Conservation (phyloP, 345 rosid species). For the Citrus unshiu region DNA sequence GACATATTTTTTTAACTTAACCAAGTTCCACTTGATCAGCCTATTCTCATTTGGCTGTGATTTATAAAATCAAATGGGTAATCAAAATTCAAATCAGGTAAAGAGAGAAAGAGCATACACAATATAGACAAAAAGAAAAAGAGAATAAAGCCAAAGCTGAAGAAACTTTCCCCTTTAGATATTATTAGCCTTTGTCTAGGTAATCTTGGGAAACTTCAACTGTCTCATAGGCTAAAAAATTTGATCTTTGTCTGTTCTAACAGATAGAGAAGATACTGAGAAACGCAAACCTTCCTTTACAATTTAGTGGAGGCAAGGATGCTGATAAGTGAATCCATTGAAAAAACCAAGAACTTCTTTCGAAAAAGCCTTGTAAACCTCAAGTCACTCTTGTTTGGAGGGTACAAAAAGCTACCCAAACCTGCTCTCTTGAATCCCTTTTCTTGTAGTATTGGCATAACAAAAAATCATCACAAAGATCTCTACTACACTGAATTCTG, state of each 20-base stretch:
- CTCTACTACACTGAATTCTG: slow-evolving; percentile 27
- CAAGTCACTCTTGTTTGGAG: slow-evolving; percentile 45
- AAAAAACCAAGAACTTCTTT: slow-evolving; percentile 51
- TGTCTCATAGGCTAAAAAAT: slow-evolving; percentile 13
- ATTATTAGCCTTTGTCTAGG: slow-evolving; percentile 15
- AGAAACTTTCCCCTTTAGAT: slow-evolving; percentile 18
- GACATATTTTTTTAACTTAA: not conserved
- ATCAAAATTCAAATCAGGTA: not conserved
- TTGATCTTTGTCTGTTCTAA: slow-evolving; percentile 13
- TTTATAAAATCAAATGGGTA: slow-evolving; percentile 23
- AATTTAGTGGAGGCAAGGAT: slow-evolving; percentile 18
- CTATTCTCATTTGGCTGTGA: not conserved
- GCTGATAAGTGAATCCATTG: slow-evolving; percentile 51
- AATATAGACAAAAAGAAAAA: slow-evolving; percentile 13
- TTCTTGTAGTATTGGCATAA: slow-evolving; percentile 25
- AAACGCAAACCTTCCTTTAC: not conserved
- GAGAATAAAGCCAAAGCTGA: slow-evolving; percentile 7
- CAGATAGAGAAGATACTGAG: slow-evolving; percentile 15
- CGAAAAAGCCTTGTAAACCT: slow-evolving; percentile 46
- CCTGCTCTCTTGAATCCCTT: slow-evolving; percentile 39
- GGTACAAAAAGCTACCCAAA: slow-evolving; percentile 42
- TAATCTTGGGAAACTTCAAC: slow-evolving; percentile 7
- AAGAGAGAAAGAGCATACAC: not conserved
- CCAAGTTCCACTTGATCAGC: not conserved
- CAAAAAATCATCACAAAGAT: slow-evolving; percentile 22